Percentiles rank a stretch among this genome's conserved stretches.
phyloP scores from a whole-genome alignment of 139 green algal genomes.

The Chlamydomonas asymmetrica region DNA sequence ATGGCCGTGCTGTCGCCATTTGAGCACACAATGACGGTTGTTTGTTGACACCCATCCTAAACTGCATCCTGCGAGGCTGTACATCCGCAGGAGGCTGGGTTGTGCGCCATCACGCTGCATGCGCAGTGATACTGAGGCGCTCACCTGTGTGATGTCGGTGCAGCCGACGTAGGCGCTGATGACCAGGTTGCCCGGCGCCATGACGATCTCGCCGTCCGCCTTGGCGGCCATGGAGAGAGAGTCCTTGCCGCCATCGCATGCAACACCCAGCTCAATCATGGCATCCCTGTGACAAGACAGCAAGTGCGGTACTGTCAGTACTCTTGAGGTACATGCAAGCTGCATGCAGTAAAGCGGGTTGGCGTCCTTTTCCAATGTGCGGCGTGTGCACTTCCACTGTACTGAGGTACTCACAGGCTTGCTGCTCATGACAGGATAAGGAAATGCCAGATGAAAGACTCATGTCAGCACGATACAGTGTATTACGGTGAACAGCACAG shows the following conservation, averaged over 20 bases:
- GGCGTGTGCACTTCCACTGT: no score
- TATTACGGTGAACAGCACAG: background rate
- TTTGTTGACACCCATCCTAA: constrained; percentile 1
- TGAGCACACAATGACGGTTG: no score
- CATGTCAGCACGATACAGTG: no score
- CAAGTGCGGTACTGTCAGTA: background rate
- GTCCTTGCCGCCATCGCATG: constrained; percentile 98
- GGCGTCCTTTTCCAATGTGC: no score
- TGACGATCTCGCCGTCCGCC: constrained; percentile 87
- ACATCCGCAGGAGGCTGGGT: no score
- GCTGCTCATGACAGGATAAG: background rate
- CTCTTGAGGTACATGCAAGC: background rate
- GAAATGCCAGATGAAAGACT: no score
- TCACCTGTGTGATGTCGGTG: constrained; percentile 91
- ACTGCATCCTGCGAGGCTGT: no score
- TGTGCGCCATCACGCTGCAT: background rate
- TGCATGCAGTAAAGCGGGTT: background rate
- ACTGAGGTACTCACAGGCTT: no score
- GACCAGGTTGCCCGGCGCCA: constrained; percentile 95
- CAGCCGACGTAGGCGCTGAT: constrained; percentile 93
- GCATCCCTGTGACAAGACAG: constrained; percentile 56
- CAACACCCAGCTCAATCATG: constrained; percentile 87
- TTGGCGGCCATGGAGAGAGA: constrained; percentile 95
- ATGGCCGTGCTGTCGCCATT: no score
- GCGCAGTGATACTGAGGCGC: background rate